Evolutionary conservation across 1,284 basidiomycete genomes (phyloP).

Genomic region (Trametes sp.): DNA sequence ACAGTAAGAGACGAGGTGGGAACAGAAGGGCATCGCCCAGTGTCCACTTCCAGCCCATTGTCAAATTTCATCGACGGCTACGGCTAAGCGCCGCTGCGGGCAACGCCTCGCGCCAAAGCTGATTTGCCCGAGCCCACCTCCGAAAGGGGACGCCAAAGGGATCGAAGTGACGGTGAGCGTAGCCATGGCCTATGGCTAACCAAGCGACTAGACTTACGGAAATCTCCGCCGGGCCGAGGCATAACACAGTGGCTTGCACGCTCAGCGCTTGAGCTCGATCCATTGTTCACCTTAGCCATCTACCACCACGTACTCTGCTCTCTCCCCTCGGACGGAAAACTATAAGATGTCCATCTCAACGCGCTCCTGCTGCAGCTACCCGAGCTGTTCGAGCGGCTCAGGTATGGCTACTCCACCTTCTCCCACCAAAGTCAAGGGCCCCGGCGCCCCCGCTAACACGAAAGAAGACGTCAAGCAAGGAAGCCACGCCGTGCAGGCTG

Average conservation of each 20-base stretch:
- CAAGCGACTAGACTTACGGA: neutral
- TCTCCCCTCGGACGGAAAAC: neutral
- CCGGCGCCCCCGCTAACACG: neutral
- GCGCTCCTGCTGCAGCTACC: neutral
- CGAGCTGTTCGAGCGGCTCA: constrained; percentile 9
- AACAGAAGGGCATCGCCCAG: too few relatives aligned
- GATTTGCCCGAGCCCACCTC: too few relatives aligned
- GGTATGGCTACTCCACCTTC: constrained; percentile 13
- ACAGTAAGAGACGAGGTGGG: too few relatives aligned
- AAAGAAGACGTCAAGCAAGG: neutral
- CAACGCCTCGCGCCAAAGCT: too few relatives aligned
- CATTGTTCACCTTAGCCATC: constrained; percentile 10
- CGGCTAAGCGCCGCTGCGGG: too few relatives aligned
- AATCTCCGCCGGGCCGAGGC: neutral
- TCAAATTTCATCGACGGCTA: too few relatives aligned
- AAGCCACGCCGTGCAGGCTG: neutral
- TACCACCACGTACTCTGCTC: neutral
- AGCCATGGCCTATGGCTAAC: neutral
- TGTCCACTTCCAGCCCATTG: too few relatives aligned
- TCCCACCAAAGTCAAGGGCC: neutral
- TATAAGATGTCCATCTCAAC: constrained; percentile 21
- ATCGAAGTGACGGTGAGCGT: neutral
- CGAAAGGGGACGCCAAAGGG: too few relatives aligned
- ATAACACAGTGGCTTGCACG: neutral
- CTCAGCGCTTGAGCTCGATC: neutral